phyloP scores from a whole-genome alignment of 148 eudicot species.

The Suaeda aralocaspica region DNA sequence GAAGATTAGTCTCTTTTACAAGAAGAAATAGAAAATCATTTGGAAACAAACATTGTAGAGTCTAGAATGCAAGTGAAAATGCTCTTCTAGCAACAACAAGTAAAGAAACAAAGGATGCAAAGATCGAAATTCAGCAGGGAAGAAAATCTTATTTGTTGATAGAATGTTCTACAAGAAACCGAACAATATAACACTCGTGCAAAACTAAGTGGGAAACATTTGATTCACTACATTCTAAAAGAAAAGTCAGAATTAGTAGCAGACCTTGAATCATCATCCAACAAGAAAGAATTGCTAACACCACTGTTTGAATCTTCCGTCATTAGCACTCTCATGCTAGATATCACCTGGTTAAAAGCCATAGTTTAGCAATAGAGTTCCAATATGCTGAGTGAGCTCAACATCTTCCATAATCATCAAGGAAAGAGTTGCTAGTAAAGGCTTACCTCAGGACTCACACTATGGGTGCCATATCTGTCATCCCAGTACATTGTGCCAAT shows the following conservation, averaged over 20 bases:
- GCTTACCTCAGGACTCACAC: constrained; percentile 88
- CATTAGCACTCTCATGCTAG: constrained; percentile 89
- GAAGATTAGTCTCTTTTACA: constrained; percentile 1
- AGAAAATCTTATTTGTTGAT: not conserved
- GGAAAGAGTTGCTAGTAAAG: not conserved
- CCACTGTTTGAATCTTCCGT: constrained; percentile 86
- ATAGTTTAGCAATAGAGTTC: constrained; percentile 3
- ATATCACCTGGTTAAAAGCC: constrained; percentile 57
- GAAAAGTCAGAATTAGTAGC: constrained; percentile 15
- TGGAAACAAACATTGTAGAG: too few relatives aligned
- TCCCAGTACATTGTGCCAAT: constrained; percentile 99
- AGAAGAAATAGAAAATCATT: too few relatives aligned
- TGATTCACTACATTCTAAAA: not conserved
- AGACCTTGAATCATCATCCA: constrained; percentile 96
- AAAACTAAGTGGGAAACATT: not conserved
- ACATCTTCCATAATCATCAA: not conserved
- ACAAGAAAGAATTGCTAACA: constrained; percentile 79
- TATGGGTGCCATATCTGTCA: constrained; percentile 94
- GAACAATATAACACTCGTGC: not conserved
- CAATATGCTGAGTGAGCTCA: not conserved
- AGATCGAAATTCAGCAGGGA: too few relatives aligned
- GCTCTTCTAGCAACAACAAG: too few relatives aligned
- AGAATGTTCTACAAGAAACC: not conserved
- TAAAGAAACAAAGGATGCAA: too few relatives aligned
- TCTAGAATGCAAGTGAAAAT: too few relatives aligned